Percentiles rank a stretch among this genome's conserved stretches.
These are phyloP conservation scores for Xylaria digitata DNA, from an alignment of 2,329 filamentous ascomycete species.

Conservation along the genomic window DNA sequence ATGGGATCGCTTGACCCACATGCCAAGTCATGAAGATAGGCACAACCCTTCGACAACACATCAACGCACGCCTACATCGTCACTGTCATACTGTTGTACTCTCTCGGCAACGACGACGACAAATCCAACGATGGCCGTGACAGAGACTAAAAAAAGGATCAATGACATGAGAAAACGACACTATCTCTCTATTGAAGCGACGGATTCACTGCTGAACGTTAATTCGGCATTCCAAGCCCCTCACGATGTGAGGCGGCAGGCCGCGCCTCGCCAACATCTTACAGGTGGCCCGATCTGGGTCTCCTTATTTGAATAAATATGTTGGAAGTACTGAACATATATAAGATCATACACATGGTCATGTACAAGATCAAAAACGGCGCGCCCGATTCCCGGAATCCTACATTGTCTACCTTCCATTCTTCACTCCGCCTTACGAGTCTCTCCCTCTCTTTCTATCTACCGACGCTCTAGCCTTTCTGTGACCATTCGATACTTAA, in stretches of 20 bases:
- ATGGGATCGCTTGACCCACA: background rate
- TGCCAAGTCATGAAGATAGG: background rate
- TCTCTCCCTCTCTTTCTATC: too few species aligned
- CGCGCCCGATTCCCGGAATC: background rate
- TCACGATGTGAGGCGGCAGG: background rate
- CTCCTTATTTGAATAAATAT: background rate
- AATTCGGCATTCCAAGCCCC: background rate
- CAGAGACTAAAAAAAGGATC: background rate
- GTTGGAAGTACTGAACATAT: too few species aligned
- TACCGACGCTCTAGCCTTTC: too few species aligned
- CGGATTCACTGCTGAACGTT: too few species aligned
- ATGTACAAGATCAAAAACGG: background rate
- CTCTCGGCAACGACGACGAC: background rate
- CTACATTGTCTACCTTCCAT: background rate
- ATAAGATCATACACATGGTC: too few species aligned
- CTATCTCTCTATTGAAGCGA: background rate
- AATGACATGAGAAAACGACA: background rate
- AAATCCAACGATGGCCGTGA: background rate
- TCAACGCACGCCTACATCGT: background rate
- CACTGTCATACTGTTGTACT: background rate
- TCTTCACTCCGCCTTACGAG: background rate
- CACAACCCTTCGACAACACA: background rate
- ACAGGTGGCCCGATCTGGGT: constrained; percentile 4
- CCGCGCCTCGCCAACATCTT: background rate
- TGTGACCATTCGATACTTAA: background rate